Evolutionary conservation across 2,329 filamentous ascomycete species (phyloP), one percentile per base, ranked within the genome.

Genomic region (Tolypocladium album): DNA sequence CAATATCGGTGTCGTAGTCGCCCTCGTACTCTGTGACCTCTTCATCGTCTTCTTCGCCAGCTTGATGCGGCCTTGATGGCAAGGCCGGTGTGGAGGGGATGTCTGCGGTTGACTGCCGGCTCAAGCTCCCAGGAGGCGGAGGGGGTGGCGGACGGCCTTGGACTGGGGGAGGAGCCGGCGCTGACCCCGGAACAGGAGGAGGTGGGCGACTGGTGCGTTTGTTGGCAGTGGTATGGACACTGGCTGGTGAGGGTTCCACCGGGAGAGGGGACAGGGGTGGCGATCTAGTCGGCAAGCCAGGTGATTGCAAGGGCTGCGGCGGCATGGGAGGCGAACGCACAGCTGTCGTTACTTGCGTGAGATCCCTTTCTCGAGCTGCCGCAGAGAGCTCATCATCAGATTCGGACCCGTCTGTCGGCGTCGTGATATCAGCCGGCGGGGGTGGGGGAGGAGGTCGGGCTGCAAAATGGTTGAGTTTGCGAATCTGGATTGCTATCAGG

Each of bases 1-100:
- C 92, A 70, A 97, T 97, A 71, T 97, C 94, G 8, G 94, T 97
- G 67, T 97, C 94, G 71, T 97, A 97, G 70, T 97, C 94, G 8
- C 93, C 94, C 70, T 99, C 94, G 69, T 97, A 97, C 69, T 97
- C 93, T 0, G 91, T 95, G 40, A 91, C 82, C 68, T 95, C 92
- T 61, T 89, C 90, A 34, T 85, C 87, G 17, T 88, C 87, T 39
- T 86, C 86, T 39, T 88, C 87, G 31, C 76, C 81, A 62, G 77
- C 77, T 60, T 76, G 72, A 12, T 68, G 66, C 13, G 74, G 74
- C 62, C 79, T 69, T 59, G 74, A 66, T 31, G 81, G 60, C 24
- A 59, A 39, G 11, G 39, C 75, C 15, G 78, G 75, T 13, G 75
- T 66, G 2, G 71, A 66, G 56, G 76, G 76, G 58, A 78, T 79